A percentile compares a stretch with the other conserved stretches of the same genome.
These are phyloP conservation scores for Aureobasidium melanogenum DNA, from an alignment of 2,329 filamentous ascomycete genomes.

Conservation along the genomic window DNA sequence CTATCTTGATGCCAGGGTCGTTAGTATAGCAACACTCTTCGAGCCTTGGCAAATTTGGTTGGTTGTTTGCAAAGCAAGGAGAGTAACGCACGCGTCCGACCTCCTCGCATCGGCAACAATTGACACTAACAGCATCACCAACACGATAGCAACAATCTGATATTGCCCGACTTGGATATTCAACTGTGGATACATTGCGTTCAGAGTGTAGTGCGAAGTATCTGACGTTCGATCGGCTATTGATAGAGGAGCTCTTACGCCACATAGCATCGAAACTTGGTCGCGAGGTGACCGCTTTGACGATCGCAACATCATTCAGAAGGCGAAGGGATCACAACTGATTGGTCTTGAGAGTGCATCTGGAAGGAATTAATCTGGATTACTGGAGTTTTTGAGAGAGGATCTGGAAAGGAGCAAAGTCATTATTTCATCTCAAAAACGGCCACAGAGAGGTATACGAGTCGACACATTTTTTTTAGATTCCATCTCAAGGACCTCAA, in stretches of 20 bases:
- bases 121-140: neutral
- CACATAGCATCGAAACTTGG: neutral
- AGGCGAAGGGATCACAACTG: too few species aligned
- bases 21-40: too few species aligned
- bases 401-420: too few species aligned
- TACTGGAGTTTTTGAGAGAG: too few species aligned
- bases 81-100: neutral
- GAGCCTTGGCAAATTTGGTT: neutral
- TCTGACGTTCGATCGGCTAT: neutral
- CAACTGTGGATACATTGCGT: neutral
- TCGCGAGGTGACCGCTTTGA: neutral
- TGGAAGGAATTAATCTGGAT: too few species aligned
- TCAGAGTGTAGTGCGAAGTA: too few species aligned
- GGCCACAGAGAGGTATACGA: too few species aligned
- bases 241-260: neutral
- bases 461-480: too few species aligned
- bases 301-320: neutral
- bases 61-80: neutral
- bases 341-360: too few species aligned
- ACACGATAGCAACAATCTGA: slow-evolving; percentile 1
- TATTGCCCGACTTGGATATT: neutral
- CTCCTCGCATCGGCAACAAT: neutral
- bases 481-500: neutral
- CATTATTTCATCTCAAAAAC: too few species aligned
- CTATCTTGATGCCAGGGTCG: too few species aligned